Conservation (phyloP, 108 stramenopile genomes). For the Fragilaria crotonensis region DNA sequence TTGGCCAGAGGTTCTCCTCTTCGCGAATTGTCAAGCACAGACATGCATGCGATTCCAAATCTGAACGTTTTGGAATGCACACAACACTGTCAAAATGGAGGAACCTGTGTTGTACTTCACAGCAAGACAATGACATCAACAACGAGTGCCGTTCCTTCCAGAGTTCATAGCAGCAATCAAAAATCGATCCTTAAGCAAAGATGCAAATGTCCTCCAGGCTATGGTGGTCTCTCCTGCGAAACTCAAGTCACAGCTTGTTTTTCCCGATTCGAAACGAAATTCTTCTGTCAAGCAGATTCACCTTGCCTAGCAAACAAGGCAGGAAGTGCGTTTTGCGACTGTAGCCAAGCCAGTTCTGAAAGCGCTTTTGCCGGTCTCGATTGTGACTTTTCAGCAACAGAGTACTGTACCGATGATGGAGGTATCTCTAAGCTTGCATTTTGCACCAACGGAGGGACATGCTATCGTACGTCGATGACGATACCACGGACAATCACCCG, state of each 20-base stretch:
- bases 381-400: conserved; percentile 59
- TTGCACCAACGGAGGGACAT: conserved; percentile 57
- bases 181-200: too few relatives aligned
- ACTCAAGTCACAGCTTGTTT: neutral
- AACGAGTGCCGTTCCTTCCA: too few relatives aligned
- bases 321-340: conserved; percentile 35
- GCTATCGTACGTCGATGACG: conserved; percentile 10
- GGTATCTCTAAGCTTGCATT: conserved; percentile 20
- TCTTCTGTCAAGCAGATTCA: neutral
- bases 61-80: neutral
- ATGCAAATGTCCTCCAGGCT: neutral
- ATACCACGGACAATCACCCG: neutral
- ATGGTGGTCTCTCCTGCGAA: neutral
- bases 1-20: neutral
- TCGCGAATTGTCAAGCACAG: neutral
- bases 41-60: neutral
- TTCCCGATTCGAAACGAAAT: neutral
- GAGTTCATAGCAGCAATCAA: too few relatives aligned
- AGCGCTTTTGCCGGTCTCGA: conserved; percentile 43
- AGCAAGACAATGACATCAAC: neutral
- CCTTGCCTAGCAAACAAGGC: neutral
- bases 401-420: conserved; percentile 28
- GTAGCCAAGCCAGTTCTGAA: conserved; percentile 11
- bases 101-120: neutral
- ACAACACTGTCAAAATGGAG: neutral